These are phyloP conservation scores for Dichomitus squalens DNA, from an alignment of 1,284 basidiomycete genomes.

Conservation along the genomic window DNA sequence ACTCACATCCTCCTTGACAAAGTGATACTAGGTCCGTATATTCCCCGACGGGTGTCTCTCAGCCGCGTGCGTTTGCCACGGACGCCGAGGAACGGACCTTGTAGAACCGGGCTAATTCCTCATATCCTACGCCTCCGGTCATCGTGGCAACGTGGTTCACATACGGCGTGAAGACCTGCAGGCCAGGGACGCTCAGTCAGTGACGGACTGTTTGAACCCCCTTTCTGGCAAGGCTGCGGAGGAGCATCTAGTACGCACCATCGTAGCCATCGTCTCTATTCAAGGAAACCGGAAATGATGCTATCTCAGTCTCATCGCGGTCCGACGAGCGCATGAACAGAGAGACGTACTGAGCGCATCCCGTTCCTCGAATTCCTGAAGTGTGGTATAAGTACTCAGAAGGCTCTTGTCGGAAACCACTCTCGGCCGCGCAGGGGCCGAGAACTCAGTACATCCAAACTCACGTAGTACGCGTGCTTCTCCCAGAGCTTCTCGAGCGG, in stretches of 20 bases:
- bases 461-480: conserved; percentile 44
- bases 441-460: not conserved
- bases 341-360: conserved; percentile 39
- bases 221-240: not conserved
- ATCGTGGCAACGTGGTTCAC: conserved; percentile 52
- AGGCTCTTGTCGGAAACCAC: not conserved
- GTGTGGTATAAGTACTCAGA: not conserved
- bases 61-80: not conserved
- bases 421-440: not conserved
- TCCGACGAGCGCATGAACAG: not conserved
- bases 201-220: not conserved
- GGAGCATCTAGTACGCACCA: conserved; percentile 32
- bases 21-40: conserved; percentile 41
- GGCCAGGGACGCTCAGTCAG: not conserved
- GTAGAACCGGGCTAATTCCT: conserved; percentile 47
- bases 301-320: not conserved
- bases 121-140: conserved; percentile 46
- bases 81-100: conserved; percentile 32
- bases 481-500: conserved; percentile 48
- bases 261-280: conserved; percentile 48
- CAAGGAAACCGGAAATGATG: not conserved
- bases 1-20: conserved; percentile 37
- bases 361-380: conserved; percentile 45
- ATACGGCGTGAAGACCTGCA: conserved; percentile 47
- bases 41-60: not conserved